Conservation (phyloP, 768 basidiomycete genomes). For the Tricholoma flavovirens region DNA sequence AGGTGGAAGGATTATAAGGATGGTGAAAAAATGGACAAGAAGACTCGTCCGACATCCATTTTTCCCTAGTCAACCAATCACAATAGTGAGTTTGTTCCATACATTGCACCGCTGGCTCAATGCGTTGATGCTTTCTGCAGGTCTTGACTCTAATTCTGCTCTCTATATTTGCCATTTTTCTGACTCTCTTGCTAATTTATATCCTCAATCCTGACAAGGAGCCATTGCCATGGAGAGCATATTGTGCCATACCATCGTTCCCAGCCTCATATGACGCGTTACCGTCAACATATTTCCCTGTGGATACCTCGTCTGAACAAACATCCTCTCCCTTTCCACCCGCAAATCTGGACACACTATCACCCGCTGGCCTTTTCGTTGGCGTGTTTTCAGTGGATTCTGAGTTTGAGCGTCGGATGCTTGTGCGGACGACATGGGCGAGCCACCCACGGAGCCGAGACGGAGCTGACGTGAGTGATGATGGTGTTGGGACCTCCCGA, state of each 20-base stretch:
- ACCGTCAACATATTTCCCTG: slow-evolving; percentile 34
- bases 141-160: slow-evolving; percentile 70
- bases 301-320: slow-evolving; percentile 28
- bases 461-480: slow-evolving; percentile 51
- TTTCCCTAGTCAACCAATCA: slow-evolving; percentile 75
- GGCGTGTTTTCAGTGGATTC: slow-evolving; percentile 90
- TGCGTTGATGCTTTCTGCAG: slow-evolving; percentile 25
- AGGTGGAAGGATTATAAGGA: slow-evolving; percentile 40
- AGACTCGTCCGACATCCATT: slow-evolving; percentile 63
- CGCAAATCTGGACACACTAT: slow-evolving; percentile 59
- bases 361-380: slow-evolving; percentile 82
- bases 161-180: slow-evolving; percentile 71
- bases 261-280: slow-evolving; percentile 27
- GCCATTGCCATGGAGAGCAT: slow-evolving; percentile 89
- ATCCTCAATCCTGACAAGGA: slow-evolving; percentile 95
- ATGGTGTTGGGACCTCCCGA: slow-evolving; percentile 69
- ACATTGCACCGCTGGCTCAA: slow-evolving; percentile 1
- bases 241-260: slow-evolving; percentile 69
- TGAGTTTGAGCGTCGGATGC: slow-evolving; percentile 76
- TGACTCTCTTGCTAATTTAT: slow-evolving; percentile 86
- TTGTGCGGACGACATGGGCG: slow-evolving; percentile 89
- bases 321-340: slow-evolving; percentile 59
- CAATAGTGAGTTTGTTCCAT: slow-evolving; percentile 55
- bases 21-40: slow-evolving; percentile 49
- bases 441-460: slow-evolving; percentile 71